Evolutionary conservation across 345 rosid genomes (phyloP).

Genomic region (Brassica nigra): DNA sequence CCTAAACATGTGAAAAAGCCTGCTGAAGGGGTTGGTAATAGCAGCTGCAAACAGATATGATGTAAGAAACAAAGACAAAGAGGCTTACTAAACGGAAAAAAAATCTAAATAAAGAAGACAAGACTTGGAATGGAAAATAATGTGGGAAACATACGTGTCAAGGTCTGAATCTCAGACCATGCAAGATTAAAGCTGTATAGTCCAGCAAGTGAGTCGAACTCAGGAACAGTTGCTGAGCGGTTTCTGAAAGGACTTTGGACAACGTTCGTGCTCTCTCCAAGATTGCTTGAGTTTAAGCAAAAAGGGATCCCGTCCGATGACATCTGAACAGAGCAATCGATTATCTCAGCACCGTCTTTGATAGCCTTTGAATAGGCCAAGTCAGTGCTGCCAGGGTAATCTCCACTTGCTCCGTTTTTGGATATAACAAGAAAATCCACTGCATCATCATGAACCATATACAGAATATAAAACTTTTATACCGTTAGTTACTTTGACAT

Average conservation of each 20-base stretch:
- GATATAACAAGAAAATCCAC: constrained; percentile 62
- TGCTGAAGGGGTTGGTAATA: constrained; percentile 55
- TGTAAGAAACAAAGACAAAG: neutral
- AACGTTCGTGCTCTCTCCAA: constrained; percentile 50
- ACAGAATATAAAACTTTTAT: neutral
- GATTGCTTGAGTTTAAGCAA: constrained; percentile 67
- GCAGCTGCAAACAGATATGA: constrained; percentile 49
- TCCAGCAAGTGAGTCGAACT: constrained; percentile 40
- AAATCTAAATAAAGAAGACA: too few relatives aligned
- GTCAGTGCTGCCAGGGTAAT: constrained; percentile 83
- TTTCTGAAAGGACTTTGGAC: constrained; percentile 48
- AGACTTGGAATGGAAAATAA: too few relatives aligned
- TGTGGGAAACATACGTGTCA: constrained; percentile 57
- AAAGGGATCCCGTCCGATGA: constrained; percentile 71
- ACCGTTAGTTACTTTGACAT: neutral
- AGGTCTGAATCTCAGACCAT: constrained; percentile 64
- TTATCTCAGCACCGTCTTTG: constrained; percentile 66
- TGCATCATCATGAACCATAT: constrained; percentile 39
- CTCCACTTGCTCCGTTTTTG: constrained; percentile 88
- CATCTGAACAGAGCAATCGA: constrained; percentile 87
- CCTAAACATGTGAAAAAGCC: constrained; percentile 44
- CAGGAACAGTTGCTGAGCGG: constrained; percentile 47
- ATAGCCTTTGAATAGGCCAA: constrained; percentile 76
- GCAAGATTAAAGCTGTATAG: constrained; percentile 66
- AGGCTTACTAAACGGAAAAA: neutral